These are phyloP conservation scores for Byssochlamys sp. DNA, from an alignment of 2,329 filamentous ascomycete genomes.

Conservation along the genomic window DNA sequence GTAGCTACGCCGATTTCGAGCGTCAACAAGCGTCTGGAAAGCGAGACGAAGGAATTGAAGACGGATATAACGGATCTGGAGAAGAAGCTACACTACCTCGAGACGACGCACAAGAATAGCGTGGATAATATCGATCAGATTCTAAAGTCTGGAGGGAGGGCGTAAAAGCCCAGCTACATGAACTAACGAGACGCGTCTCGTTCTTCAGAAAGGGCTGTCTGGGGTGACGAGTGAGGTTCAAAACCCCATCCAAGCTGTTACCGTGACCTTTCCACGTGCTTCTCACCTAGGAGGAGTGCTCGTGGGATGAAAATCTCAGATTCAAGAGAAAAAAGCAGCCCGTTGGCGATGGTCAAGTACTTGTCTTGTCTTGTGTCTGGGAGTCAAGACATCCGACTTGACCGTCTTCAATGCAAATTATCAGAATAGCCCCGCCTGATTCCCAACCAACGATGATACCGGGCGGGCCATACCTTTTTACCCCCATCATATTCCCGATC, in stretches of 20 bases:
- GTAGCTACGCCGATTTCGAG: conserved; percentile 63
- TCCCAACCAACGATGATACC: neutral
- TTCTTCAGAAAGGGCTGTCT: neutral
- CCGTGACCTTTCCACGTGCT: neutral
- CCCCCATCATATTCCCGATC: no score
- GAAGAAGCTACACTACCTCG: conserved; percentile 84
- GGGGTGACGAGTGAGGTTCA: neutral
- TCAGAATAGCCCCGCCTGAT: neutral
- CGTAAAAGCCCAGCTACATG: no score
- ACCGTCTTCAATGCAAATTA: neutral
- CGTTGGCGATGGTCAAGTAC: neutral
- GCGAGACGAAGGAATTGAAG: conserved; percentile 65
- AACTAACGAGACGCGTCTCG: neutral
- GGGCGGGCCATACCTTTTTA: neutral
- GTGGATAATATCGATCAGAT: conserved; percentile 84
- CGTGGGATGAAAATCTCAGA: neutral
- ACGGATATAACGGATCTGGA: conserved; percentile 69
- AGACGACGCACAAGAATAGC: conserved; percentile 92
- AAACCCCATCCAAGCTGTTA: neutral
- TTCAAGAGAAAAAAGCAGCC: neutral
- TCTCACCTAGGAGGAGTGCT: neutral
- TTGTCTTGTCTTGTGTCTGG: neutral
- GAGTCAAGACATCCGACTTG: neutral
- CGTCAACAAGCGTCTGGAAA: conserved; percentile 65
- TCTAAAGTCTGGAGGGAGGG: conserved; percentile 48